These are phyloP conservation scores for Umbelopsis ramanniana DNA, from an alignment of 192 early-diverging fungal species.

Conservation along the genomic window DNA sequence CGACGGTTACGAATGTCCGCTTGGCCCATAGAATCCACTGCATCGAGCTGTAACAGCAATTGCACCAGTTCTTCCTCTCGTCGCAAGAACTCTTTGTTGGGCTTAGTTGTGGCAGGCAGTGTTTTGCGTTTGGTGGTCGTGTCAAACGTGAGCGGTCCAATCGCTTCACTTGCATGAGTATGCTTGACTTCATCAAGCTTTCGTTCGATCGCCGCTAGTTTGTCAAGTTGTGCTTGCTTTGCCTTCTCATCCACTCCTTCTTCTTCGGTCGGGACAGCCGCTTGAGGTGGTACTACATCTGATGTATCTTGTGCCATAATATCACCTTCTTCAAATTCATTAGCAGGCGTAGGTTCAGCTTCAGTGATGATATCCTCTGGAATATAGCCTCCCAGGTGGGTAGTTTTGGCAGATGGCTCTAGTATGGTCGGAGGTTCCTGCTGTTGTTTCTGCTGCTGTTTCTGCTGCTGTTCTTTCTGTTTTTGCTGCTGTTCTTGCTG, in stretches of 20 bases:
- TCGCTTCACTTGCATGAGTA: not conserved
- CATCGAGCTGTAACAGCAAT: conserved; percentile 19
- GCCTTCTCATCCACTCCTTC: not conserved
- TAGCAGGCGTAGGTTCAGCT: conserved; percentile 27
- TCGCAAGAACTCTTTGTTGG: conserved; percentile 19
- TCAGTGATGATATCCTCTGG: conserved; percentile 25
- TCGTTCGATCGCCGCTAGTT: conserved; percentile 17
- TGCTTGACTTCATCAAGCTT: not conserved
- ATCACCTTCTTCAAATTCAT: not conserved
- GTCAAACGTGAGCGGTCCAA: not conserved
- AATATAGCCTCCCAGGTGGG: conserved; percentile 1
- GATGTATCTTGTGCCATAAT: no score
- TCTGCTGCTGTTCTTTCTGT: not conserved
- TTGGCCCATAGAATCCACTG: conserved; percentile 15
- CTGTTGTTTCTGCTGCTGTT: not conserved
- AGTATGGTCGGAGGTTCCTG: not conserved
- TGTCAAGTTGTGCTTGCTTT: not conserved
- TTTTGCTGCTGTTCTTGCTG: not conserved
- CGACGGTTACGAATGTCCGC: conserved; percentile 9
- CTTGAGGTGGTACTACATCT: no score
- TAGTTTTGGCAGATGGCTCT: not conserved
- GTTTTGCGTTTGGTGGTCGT: not conserved
- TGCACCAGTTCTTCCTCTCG: conserved; percentile 24
- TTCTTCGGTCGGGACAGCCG: not conserved
- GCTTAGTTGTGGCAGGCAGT: not conserved